Percentiles rank a stretch among this genome's conserved stretches.
Evolutionary conservation across 192 early-diverging fungal species (phyloP).

Genomic region (Polychytrium aggregatum): DNA sequence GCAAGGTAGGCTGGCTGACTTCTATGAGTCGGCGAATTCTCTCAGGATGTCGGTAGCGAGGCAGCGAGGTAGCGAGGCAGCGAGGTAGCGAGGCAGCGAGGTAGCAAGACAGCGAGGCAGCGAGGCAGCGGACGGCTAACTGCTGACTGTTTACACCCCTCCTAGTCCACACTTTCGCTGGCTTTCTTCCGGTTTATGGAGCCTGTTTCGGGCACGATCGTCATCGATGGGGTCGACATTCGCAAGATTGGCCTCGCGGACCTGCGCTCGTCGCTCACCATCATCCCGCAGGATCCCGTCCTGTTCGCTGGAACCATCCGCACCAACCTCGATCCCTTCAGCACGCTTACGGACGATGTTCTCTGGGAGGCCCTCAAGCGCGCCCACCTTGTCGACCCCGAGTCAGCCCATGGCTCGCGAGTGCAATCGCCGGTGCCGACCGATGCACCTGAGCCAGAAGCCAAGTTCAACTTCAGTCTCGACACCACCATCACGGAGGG

Average conservation of each 20-base stretch:
- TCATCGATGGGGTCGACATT: conserved; percentile 57
- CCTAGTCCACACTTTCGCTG: conserved; percentile 66
- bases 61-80: no score
- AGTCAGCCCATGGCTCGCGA: no score
- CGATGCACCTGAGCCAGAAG: no score
- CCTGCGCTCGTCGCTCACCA: conserved; percentile 51
- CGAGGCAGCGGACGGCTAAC: background rate
- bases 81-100: no score
- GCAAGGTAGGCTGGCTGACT: conserved; percentile 1
- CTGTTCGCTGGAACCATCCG: conserved; percentile 14
- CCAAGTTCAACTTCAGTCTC: conserved; percentile 13
- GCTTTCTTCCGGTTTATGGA: conserved; percentile 54
- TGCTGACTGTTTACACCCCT: conserved; percentile 43
- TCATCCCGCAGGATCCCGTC: no score
- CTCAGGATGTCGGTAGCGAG: background rate
- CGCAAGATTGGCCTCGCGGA: conserved; percentile 48
- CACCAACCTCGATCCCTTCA: conserved; percentile 59
- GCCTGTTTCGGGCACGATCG: conserved; percentile 36
- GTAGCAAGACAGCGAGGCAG: no score
- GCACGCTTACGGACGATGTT: conserved; percentile 25
- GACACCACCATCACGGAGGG: conserved; percentile 47
- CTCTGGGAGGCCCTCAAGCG: conserved; percentile 25
- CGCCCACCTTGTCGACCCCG: conserved; percentile 30
- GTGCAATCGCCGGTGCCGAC: background rate
- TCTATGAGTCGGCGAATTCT: background rate